phyloP scores from a whole-genome alignment of 164 flowering plant species.

The Euptelea pleiosperma region DNA sequence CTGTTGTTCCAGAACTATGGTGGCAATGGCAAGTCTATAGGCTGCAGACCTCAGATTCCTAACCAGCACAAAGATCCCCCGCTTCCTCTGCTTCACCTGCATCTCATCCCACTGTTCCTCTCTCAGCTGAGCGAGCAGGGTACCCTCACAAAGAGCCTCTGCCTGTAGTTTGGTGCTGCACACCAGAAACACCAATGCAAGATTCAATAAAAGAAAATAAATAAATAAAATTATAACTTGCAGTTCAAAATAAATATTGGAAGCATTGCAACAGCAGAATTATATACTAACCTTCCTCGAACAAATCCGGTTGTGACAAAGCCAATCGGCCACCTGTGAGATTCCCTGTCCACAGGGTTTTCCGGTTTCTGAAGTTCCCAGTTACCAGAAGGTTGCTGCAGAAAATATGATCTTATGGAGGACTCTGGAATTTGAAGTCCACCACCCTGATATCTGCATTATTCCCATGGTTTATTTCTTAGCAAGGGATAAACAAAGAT shows the following conservation, averaged over 20 bases:
- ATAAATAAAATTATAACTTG: no score
- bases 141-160: conserved; percentile 62
- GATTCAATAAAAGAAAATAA: neutral
- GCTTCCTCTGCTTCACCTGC: conserved; percentile 38
- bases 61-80: conserved; percentile 67
- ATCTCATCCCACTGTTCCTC: conserved; percentile 65
- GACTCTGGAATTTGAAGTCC: conserved; percentile 55
- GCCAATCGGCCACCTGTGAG: conserved; percentile 75
- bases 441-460: conserved; percentile 27
- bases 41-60: conserved; percentile 76
- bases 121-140: conserved; percentile 53
- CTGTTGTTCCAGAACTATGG: conserved; percentile 63
- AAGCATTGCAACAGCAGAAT: neutral
- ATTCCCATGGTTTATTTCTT: neutral
- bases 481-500: neutral
- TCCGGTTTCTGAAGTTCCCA: conserved; percentile 66
- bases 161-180: conserved; percentile 73
- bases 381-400: conserved; percentile 42
- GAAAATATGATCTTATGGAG: conserved; percentile 42
- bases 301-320: conserved; percentile 89
- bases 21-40: conserved; percentile 74
- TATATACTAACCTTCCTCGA: conserved; percentile 63
- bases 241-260: neutral
- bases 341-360: conserved; percentile 36
- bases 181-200: neutral